Conservation (phyloP, 192 early-diverging fungal genomes). For the Diversispora epigaea region DNA sequence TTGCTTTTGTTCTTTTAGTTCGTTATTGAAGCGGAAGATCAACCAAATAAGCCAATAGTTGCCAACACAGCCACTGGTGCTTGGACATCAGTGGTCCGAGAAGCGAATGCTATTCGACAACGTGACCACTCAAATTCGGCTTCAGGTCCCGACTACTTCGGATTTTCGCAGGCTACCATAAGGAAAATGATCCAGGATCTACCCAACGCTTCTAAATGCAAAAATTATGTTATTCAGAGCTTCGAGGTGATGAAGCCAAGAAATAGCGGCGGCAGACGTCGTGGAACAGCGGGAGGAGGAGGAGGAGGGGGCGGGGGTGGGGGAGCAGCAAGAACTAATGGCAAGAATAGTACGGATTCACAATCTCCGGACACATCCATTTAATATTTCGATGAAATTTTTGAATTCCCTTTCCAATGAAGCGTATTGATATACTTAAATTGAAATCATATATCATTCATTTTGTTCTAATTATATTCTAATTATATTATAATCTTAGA, state of each 20-base stretch:
- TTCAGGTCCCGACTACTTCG: constrained; percentile 89
- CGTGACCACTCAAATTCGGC: constrained; percentile 80
- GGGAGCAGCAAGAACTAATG: too few relatives aligned
- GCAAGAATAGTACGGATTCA: too few relatives aligned
- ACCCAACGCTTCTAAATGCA: constrained; percentile 68
- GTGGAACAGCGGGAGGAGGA: neutral
- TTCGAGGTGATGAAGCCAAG: constrained; percentile 52
- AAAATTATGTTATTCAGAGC: constrained; percentile 67
- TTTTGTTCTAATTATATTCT: too few relatives aligned
- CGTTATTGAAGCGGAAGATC: constrained; percentile 79
- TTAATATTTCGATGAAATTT: too few relatives aligned
- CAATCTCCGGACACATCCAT: too few relatives aligned
- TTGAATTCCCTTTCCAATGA: too few relatives aligned
- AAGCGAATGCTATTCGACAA: constrained; percentile 75
- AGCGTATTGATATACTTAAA: too few relatives aligned
- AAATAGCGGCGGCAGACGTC: constrained; percentile 13
- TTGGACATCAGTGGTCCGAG: constrained; percentile 81
- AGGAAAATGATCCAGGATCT: constrained; percentile 85
- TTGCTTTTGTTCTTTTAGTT: constrained; percentile 48
- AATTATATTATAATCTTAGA: too few relatives aligned
- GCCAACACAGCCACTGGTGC: constrained; percentile 86
- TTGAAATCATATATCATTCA: too few relatives aligned
- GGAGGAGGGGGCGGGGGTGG: too few relatives aligned
- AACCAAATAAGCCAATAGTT: constrained; percentile 64
- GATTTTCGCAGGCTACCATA: constrained; percentile 84